phyloP scores from a whole-genome alignment of 2,329 filamentous ascomycete genomes.

The Ramularia collo-cygni region DNA sequence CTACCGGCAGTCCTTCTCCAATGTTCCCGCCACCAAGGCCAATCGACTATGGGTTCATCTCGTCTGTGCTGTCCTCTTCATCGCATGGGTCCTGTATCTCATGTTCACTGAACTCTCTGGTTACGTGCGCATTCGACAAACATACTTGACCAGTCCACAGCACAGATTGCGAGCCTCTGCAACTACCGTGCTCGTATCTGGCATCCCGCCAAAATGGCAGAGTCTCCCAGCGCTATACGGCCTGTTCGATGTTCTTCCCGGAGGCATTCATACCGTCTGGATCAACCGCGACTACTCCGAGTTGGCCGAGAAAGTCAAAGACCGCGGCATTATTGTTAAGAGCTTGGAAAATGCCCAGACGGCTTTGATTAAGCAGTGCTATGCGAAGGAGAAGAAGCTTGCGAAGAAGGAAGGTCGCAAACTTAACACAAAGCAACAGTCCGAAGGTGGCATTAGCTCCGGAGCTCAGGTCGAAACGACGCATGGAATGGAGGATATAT shows the following conservation, averaged over 20 bases:
- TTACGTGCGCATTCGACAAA: constrained; percentile 89
- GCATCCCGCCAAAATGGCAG: constrained; percentile 87
- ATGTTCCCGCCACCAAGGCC: constrained; percentile 61
- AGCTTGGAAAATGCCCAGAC: constrained; percentile 77
- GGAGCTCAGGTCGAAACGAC: constrained; percentile 26
- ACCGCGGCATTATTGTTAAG: constrained; percentile 63
- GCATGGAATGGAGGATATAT: constrained; percentile 25
- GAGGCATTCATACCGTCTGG: constrained; percentile 93
- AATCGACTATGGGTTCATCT: constrained; percentile 76
- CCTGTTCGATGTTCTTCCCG: constrained; percentile 92
- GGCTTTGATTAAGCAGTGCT: constrained; percentile 70
- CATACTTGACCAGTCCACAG: constrained; percentile 88
- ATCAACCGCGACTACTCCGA: constrained; percentile 84
- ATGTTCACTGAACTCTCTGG: constrained; percentile 80
- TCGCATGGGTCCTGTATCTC: constrained; percentile 79
- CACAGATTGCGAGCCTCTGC: constrained; percentile 89
- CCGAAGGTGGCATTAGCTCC: constrained; percentile 27
- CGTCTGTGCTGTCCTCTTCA: constrained; percentile 66
- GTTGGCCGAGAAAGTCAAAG: constrained; percentile 74
- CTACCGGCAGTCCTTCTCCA: constrained; percentile 81
- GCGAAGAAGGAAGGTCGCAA: constrained; percentile 40
- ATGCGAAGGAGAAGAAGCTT: constrained; percentile 56
- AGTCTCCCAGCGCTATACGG: constrained; percentile 71
- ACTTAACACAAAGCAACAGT: constrained; percentile 43
- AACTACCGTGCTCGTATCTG: constrained; percentile 87